Base-by-base conservation (phyloP, 75 land plant genomes). In the Azolla pinnata region DNA sequence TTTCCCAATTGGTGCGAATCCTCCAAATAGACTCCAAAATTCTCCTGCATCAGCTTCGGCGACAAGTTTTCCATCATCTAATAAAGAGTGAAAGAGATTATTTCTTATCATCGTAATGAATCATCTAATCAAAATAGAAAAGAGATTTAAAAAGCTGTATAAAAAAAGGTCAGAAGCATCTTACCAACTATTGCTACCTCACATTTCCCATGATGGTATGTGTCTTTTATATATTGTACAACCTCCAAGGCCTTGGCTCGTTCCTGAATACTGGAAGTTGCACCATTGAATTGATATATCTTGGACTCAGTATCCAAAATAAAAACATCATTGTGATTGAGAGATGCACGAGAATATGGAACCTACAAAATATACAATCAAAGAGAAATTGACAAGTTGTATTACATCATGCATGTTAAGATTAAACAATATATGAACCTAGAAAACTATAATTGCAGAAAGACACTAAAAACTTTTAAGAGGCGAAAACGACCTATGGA, bases 251-350 rank as follows among this genome's bases (percentile, higher is more conserved):
- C 75, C 67, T 84, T 88, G 44, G 85, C 88, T 46, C 93, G 68
- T 66, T 88, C 93, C 67, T 84, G 88, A 63, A 88, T 88, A 46
- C 73, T 88, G 40, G 88, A 88, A 33, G 73, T 81, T 53, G 79
- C 78, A 40, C 88, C 93, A 72, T 88, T 88, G 69, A 88, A 88
- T 60, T 88, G 93, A 66, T 84, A 88, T 27, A 88, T 84, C 60
- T 88, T 88, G 10, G 68, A 31, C 33, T 84, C 64, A 0, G 88
- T 79, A 52, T 88, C 93, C 34, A 88, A 67, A 29, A 88, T 79
- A 65, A 88, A 84, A 28, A 88, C 93, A 79, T 88, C 93, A 76
- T 88, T 88, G 42, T 88, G 93, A 69, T 84, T 88, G 34, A 88
- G 48, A 31, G 88, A 81, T 23, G 88, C 68, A 0, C 93, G 70